Conservation (phyloP, 331 rosid species). For the Pyracantha coccinea region DNA sequence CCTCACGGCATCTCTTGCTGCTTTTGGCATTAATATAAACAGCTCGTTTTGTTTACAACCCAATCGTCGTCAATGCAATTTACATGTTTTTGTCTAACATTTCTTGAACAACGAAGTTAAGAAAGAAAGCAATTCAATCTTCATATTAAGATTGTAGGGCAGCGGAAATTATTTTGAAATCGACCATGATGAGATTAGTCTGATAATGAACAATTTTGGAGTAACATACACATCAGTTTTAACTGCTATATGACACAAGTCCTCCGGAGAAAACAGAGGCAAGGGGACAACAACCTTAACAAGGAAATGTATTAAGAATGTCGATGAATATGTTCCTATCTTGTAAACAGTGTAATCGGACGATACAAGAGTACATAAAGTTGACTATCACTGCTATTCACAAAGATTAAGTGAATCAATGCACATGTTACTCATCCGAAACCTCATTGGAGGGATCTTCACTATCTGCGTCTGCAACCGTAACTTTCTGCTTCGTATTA, state of each 20-base stretch:
- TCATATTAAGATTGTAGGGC: background rate
- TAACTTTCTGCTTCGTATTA: background rate
- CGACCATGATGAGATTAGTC: background rate
- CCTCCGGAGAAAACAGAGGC: background rate
- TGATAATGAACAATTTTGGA: too few species aligned
- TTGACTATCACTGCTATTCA: background rate
- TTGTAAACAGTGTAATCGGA: background rate
- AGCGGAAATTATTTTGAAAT: background rate
- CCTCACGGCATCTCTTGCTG: background rate
- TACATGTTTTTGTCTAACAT: background rate
- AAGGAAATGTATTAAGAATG: background rate
- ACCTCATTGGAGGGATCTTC: constrained; percentile 31
- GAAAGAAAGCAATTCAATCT: background rate
- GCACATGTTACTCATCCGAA: constrained; percentile 30
- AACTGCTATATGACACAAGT: background rate
- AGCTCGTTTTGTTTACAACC: background rate
- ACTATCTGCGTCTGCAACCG: constrained; percentile 44
- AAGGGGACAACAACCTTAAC: background rate
- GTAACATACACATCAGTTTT: too few species aligned
- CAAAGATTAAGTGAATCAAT: background rate
- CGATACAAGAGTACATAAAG: background rate
- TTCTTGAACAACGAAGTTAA: background rate
- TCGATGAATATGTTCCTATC: background rate
- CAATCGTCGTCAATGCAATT: background rate
- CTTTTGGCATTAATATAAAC: background rate